Percentiles rank a stretch among this genome's conserved stretches.
Evolutionary conservation across 1,284 basidiomycete genomes (phyloP).

Genomic region (Ustilago trichophora): DNA sequence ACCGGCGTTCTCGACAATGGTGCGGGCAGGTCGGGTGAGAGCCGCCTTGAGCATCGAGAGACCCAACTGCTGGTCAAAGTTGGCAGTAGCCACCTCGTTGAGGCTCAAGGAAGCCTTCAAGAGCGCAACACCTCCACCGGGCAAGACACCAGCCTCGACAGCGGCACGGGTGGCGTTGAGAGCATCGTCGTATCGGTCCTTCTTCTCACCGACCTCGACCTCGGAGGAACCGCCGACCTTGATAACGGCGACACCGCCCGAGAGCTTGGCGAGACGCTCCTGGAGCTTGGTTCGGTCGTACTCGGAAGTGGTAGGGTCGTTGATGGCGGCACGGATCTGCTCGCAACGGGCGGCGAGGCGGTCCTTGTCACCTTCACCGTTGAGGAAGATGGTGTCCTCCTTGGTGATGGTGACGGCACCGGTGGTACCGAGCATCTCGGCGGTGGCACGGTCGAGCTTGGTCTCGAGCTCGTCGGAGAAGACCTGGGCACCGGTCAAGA

Average conservation of each 20-base stretch:
- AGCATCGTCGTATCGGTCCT: conserved; percentile 98
- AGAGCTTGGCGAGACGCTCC: conserved; percentile 94
- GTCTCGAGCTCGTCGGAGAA: conserved; percentile 98
- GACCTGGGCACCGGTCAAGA: conserved; percentile 95
- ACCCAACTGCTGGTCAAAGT: conserved; percentile 98
- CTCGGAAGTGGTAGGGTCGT: conserved; percentile 85
- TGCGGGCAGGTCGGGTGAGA: conserved; percentile 79
- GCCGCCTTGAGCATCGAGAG: conserved; percentile 92
- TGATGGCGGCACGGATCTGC: conserved; percentile 87
- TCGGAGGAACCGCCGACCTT: conserved; percentile 93
- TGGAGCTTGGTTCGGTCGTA: conserved; percentile 96
- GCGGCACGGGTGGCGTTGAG: conserved; percentile 96
- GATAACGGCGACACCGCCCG: conserved; percentile 96
- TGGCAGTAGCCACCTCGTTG: conserved; percentile 79
- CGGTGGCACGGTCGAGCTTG: conserved; percentile 90
- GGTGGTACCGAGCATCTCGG: conserved; percentile 88
- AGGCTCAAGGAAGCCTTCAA: conserved; percentile 88
- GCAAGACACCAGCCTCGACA: conserved; percentile 94
- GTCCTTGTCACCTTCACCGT: conserved; percentile 74
- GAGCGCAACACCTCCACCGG: conserved; percentile 87
- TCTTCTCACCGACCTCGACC: conserved; percentile 99
- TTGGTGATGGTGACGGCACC: conserved; percentile 95
- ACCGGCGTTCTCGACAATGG: conserved; percentile 92
- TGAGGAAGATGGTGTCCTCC: conserved; percentile 96
- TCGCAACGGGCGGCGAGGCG: conserved; percentile 73